Base-by-base conservation (phyloP, 1,139 yeast species). In the Yamadazyma sp. region DNA sequence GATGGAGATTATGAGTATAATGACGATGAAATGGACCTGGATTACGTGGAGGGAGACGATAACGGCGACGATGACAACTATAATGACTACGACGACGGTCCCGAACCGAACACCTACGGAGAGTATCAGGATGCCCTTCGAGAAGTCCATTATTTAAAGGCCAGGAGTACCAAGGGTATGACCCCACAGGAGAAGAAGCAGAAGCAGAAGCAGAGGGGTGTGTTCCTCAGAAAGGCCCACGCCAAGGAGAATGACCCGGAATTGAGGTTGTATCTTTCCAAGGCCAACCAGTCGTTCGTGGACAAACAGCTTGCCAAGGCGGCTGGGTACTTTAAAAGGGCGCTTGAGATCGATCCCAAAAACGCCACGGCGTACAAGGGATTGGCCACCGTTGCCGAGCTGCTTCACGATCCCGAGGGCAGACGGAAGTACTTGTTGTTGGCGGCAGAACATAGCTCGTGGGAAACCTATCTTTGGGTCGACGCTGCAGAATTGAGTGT, bases 361-460 rank as follows among this genome's bases (percentile, higher is more conserved):
- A 87, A 88, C 49, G 83, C 81, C 59, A 77, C 83, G 42, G 97
- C 98, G 0, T 91, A 87, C 60, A 86, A 83, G 52, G 79, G 94
- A 2, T 65, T 92, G 40, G 97, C 95, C 34, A 95, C 86, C 51
- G 87, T 92, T 32, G 85, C 86, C 50, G 78, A 81, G 43, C 75
- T 79, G 40, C 80, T 79, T 43, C 88, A 86, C 0, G 75, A 84
- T 38, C 59, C 75, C 38, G 78, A 81, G 48, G 83, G 83, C 52
- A 87, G 96, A 46, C 82, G 95, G 54, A 79, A 79, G 43, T 82
- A 87, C 27, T 86, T 95, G 87, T 73, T 87, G 42, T 17, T 40
- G 20, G 50, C 50, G 1, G 53, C 53, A 9, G 28, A 34, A 3
- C 27, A 63, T 85, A 28, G 97, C 95, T 83, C 88, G 2, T 76